Percentiles rank a stretch among this genome's conserved stretches.
Conservation (phyloP, 768 basidiomycete genomes). For the Mycena belliarum region DNA sequence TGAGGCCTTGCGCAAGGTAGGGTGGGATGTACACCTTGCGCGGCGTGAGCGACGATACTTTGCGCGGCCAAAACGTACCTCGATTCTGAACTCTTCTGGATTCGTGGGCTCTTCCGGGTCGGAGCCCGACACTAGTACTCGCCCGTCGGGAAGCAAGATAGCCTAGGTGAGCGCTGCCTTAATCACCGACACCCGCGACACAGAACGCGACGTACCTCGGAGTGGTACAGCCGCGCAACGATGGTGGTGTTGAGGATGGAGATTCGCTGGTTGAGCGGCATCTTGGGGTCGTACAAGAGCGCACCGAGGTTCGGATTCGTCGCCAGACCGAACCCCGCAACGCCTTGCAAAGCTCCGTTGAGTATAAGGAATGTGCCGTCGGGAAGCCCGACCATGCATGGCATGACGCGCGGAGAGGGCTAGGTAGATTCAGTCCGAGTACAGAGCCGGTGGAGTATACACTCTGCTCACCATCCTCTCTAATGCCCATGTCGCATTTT, state of each 20-base stretch:
- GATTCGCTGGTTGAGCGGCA: conserved; percentile 48
- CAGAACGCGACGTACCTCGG: conserved; percentile 28
- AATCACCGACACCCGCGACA: background rate
- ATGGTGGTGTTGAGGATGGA: conserved; percentile 55
- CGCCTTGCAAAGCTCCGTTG: conserved; percentile 57
- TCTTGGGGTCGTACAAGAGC: conserved; percentile 53
- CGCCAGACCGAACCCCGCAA: conserved; percentile 58
- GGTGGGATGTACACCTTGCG: conserved; percentile 78
- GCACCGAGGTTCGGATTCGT: conserved; percentile 48
- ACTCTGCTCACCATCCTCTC: conserved; percentile 83
- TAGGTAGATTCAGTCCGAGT: conserved; percentile 23
- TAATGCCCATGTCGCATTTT: conserved; percentile 63
- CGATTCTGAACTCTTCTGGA: conserved; percentile 64
- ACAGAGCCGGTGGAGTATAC: too few species aligned
- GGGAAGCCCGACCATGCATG: conserved; percentile 63
- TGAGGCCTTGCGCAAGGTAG: conserved; percentile 69
- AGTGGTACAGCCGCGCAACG: conserved; percentile 45
- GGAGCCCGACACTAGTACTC: conserved; percentile 60
- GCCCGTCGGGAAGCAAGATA: conserved; percentile 58
- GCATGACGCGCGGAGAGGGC: conserved; percentile 76
- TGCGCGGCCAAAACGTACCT: conserved; percentile 38
- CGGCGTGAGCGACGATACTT: background rate
- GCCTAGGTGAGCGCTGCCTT: conserved; percentile 42
- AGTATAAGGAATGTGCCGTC: conserved; percentile 59
- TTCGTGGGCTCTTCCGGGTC: conserved; percentile 45